These are phyloP conservation scores for Ustulina deusta DNA, from an alignment of 2,329 filamentous ascomycete species.

Conservation along the genomic window DNA sequence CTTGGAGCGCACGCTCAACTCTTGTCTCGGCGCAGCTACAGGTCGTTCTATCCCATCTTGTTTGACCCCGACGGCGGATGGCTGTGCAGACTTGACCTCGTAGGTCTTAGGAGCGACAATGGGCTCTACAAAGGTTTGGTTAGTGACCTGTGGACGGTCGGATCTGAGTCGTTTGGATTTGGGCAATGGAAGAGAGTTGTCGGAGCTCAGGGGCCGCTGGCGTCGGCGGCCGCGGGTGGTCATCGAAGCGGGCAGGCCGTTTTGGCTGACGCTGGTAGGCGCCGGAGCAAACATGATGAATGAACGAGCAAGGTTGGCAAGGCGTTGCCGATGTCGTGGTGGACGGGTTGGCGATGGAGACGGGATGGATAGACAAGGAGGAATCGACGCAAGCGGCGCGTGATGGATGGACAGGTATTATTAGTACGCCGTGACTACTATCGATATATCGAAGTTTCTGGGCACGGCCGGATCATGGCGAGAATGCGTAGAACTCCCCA, in stretches of 20 bases:
- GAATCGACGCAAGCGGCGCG: conserved; percentile 29
- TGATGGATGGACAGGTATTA: conserved; percentile 11
- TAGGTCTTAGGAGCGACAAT: conserved; percentile 65
- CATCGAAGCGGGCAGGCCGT: conserved; percentile 54
- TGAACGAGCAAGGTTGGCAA: conserved; percentile 23
- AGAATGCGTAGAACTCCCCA: conserved; percentile 17
- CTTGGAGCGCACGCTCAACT: conserved; percentile 71
- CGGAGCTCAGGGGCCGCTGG: conserved; percentile 69
- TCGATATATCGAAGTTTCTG: conserved; percentile 45
- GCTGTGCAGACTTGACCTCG: conserved; percentile 67
- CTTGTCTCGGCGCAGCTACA: conserved; percentile 57
- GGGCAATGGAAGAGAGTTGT: conserved; percentile 66
- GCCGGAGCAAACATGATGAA: conserved; percentile 70
- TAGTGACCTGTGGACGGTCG: conserved; percentile 58
- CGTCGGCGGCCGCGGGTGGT: conserved; percentile 71
- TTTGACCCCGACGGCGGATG: conserved; percentile 59
- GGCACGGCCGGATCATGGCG: conserved; percentile 42
- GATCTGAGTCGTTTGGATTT: conserved; percentile 73
- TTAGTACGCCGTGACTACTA: conserved; percentile 20
- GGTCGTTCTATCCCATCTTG: conserved; percentile 62
- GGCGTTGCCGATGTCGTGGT: conserved; percentile 36
- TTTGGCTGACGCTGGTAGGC: conserved; percentile 60
- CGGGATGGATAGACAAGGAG: conserved; percentile 9
- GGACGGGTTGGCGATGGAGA: conserved; percentile 26
- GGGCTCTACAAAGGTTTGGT: conserved; percentile 68